These are phyloP conservation scores for Termitomyces sp. DNA, from an alignment of 768 basidiomycete genomes.

Conservation along the genomic window DNA sequence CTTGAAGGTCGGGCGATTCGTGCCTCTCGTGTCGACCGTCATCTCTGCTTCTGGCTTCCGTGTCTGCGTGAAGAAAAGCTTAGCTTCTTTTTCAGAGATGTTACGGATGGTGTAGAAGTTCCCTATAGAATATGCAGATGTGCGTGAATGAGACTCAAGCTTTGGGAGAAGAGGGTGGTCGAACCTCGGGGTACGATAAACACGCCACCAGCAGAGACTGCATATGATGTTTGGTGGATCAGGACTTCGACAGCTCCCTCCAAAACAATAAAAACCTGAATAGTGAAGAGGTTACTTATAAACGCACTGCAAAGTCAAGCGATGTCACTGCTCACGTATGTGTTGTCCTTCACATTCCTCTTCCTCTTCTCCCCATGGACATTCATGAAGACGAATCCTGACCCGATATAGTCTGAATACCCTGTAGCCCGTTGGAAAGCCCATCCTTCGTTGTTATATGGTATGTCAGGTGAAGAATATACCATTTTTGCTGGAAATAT, in stretches of 20 bases:
- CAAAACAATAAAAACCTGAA: slow-evolving; percentile 62
- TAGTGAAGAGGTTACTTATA: neutral
- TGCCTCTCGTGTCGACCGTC: slow-evolving; percentile 8
- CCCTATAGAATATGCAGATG: slow-evolving; percentile 41
- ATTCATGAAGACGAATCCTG: slow-evolving; percentile 84
- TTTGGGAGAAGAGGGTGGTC: slow-evolving; percentile 2
- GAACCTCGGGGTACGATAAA: slow-evolving; percentile 89
- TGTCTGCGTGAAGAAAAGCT: slow-evolving; percentile 93
- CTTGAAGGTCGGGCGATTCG: slow-evolving; percentile 18
- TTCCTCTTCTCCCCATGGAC: slow-evolving; percentile 77
- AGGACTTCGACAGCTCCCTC: slow-evolving; percentile 88
- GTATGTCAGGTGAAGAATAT: slow-evolving; percentile 12
- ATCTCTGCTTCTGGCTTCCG: slow-evolving; percentile 30
- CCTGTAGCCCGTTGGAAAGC: slow-evolving; percentile 89
- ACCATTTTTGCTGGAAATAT: slow-evolving; percentile 18
- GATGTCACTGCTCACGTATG: slow-evolving; percentile 59
- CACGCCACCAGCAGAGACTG: slow-evolving; percentile 80
- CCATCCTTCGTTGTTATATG: slow-evolving; percentile 42
- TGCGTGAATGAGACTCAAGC: slow-evolving; percentile 5
- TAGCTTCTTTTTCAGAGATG: slow-evolving; percentile 74
- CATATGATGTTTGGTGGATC: slow-evolving; percentile 75
- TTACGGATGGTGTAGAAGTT: slow-evolving; percentile 92
- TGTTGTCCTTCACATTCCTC: slow-evolving; percentile 91
- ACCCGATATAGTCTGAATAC: slow-evolving; percentile 88
- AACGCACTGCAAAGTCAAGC: neutral